Percentiles rank a stretch among this genome's conserved stretches.
Evolutionary conservation across 1,139 yeast species (phyloP).

Genomic region (Wickerhamiella infanticola): DNA sequence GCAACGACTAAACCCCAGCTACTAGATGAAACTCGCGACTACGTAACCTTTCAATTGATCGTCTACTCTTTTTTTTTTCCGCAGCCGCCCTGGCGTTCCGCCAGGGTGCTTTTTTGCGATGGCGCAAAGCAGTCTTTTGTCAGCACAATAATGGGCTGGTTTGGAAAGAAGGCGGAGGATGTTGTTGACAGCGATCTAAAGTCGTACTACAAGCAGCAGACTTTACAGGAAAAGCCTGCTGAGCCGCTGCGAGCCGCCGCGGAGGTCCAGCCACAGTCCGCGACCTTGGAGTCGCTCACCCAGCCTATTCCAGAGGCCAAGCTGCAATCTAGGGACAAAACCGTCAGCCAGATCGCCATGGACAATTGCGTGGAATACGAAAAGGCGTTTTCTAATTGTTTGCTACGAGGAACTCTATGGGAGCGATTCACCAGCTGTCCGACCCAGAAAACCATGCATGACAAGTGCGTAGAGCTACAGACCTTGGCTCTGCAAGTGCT

Average conservation of each 20-base stretch:
- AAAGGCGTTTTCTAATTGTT: conserved; percentile 18
- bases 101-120: too few species aligned
- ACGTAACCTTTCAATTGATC: too few species aligned
- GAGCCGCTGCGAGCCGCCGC: neutral
- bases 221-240: neutral
- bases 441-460: conserved; percentile 12
- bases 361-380: conserved; percentile 24
- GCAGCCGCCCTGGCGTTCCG: too few species aligned
- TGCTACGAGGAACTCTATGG: conserved; percentile 17
- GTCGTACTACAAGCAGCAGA: conserved; percentile 5
- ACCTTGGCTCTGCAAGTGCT: conserved; percentile 21
- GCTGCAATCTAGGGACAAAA: conserved; percentile 2
- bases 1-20: conserved; percentile 16
- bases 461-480: conserved; percentile 22
- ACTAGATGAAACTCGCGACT: too few species aligned
- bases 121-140: too few species aligned
- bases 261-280: neutral
- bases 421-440: conserved; percentile 17
- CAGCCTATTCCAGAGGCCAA: neutral
- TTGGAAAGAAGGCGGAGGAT: neutral
- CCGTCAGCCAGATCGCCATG: conserved; percentile 19
- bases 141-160: conserved; percentile 1
- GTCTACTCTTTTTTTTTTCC: too few species aligned
- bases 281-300: neutral
- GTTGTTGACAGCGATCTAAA: conserved; percentile 8